These are phyloP conservation scores for Diaporthe vaccinii DNA, from an alignment of 2,329 filamentous ascomycete species.

Conservation along the genomic window DNA sequence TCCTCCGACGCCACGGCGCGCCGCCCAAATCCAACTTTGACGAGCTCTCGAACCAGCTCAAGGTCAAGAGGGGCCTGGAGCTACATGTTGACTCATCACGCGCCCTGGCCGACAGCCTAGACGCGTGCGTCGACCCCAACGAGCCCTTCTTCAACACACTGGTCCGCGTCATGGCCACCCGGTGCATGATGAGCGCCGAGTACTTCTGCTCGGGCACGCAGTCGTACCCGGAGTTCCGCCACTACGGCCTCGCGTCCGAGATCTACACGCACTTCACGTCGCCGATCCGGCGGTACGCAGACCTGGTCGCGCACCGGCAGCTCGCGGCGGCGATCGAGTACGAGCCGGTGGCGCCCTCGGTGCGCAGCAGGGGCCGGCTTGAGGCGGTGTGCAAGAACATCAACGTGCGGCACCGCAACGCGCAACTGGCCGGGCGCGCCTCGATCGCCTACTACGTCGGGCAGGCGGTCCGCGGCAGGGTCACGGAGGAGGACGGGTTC, in stretches of 20 bases:
- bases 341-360: constrained; percentile 83
- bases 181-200: constrained; percentile 99
- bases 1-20: constrained; percentile 90
- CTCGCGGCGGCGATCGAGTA: constrained; percentile 96
- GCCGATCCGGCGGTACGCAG: constrained; percentile 97
- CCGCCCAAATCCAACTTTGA: constrained; percentile 98
- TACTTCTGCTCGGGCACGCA: constrained; percentile 98
- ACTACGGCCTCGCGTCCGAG: constrained; percentile 95
- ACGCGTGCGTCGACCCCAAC: constrained; percentile 81
- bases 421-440: constrained; percentile 93
- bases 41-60: constrained; percentile 90
- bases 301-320: constrained; percentile 93
- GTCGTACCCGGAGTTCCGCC: constrained; percentile 92
- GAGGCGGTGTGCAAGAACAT: constrained; percentile 98
- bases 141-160: constrained; percentile 99
- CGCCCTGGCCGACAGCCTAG: constrained; percentile 93
- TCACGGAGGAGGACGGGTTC: constrained; percentile 89
- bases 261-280: constrained; percentile 99
- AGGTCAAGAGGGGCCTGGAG: constrained; percentile 85
- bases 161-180: constrained; percentile 95
- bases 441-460: constrained; percentile 98
- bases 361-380: constrained; percentile 86
- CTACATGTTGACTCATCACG: constrained; percentile 88
- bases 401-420: constrained; percentile 96
- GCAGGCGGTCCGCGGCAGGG: constrained; percentile 86